These are phyloP conservation scores for Triticum aestivum DNA, from an alignment of 176 grass and related monocot genomes.

Conservation along the genomic window DNA sequence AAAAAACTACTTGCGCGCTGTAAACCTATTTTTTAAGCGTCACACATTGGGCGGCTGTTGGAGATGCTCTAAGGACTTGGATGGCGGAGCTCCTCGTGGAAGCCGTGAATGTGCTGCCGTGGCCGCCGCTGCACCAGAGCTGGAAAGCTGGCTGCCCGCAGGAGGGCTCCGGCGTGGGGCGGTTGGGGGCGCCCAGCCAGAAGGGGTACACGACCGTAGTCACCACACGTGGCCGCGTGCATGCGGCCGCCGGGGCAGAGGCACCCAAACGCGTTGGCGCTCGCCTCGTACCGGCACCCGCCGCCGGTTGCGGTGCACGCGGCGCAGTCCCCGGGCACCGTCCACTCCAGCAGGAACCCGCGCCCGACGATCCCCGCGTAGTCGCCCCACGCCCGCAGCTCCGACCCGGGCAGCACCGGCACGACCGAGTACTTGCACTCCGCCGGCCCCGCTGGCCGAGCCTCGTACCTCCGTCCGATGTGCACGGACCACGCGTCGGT, in stretches of 20 bases:
- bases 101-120: background rate
- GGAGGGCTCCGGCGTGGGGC: background rate
- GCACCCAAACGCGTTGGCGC: slow-evolving; percentile 2
- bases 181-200: slow-evolving; percentile 21
- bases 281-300: background rate
- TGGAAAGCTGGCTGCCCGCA: slow-evolving; percentile 52
- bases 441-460: background rate
- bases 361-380: slow-evolving; percentile 12
- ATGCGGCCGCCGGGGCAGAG: slow-evolving; percentile 25
- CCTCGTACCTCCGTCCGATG: background rate
- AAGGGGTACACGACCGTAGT: slow-evolving; percentile 45
- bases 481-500: background rate
- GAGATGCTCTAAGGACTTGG: background rate
- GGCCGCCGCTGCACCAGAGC: slow-evolving; percentile 13
- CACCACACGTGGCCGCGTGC: slow-evolving; percentile 27
- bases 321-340: slow-evolving; percentile 17
- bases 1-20: too few relatives aligned
- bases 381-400: background rate
- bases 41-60: too few relatives aligned
- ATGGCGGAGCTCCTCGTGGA: background rate
- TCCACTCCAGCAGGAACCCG: slow-evolving; percentile 40
- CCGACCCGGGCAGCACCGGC: slow-evolving; percentile 35
- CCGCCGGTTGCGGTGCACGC: slow-evolving; percentile 29
- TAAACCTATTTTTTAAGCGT: too few relatives aligned
- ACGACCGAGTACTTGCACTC: slow-evolving; percentile 21